Evolutionary conservation across 768 basidiomycete species (phyloP).

Genomic region (Dendrothele bispora): DNA sequence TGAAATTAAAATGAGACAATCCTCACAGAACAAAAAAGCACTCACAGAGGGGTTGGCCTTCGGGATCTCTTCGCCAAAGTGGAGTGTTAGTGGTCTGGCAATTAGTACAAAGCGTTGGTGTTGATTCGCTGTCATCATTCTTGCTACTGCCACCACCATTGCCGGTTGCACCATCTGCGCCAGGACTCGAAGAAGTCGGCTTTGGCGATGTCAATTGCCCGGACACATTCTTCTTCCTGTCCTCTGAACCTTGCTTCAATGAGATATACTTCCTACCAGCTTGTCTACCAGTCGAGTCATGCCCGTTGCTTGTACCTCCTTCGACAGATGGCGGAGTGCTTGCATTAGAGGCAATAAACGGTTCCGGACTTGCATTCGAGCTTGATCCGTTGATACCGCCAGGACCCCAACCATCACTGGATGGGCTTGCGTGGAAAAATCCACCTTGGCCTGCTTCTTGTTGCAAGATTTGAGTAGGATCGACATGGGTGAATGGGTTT

Average conservation of each 20-base stretch:
- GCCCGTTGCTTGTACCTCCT: conserved; percentile 29
- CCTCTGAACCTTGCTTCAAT: conserved; percentile 55
- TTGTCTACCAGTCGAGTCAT: conserved; percentile 28
- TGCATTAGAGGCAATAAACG: conserved; percentile 65
- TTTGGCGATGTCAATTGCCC: conserved; percentile 26
- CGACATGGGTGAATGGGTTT: conserved; percentile 75
- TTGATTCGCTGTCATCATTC: conserved; percentile 66
- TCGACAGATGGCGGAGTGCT: conserved; percentile 75
- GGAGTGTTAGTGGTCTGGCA: conserved; percentile 96
- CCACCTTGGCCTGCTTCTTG: conserved; percentile 31
- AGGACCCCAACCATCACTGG: conserved; percentile 74
- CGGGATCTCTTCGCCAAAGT: conserved; percentile 89
- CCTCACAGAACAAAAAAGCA: conserved; percentile 18
- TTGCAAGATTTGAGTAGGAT: conserved; percentile 84
- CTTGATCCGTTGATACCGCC: conserved; percentile 44
- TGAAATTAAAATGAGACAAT: too few relatives aligned
- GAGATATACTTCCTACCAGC: conserved; percentile 62
- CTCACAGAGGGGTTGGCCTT: conserved; percentile 89
- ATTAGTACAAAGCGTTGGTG: conserved; percentile 88
- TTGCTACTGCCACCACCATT: conserved; percentile 34
- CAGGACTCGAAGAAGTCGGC: conserved; percentile 22
- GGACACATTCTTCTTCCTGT: conserved; percentile 48
- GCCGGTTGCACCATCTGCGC: conserved; percentile 24
- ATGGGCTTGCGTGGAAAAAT: conserved; percentile 72
- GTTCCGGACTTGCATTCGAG: conserved; percentile 73